Evolutionary conservation across 2,329 filamentous ascomycete genomes (phyloP), one percentile per base, ranked within the genome.

Genomic region (Pseudogymnoascus sp.): DNA sequence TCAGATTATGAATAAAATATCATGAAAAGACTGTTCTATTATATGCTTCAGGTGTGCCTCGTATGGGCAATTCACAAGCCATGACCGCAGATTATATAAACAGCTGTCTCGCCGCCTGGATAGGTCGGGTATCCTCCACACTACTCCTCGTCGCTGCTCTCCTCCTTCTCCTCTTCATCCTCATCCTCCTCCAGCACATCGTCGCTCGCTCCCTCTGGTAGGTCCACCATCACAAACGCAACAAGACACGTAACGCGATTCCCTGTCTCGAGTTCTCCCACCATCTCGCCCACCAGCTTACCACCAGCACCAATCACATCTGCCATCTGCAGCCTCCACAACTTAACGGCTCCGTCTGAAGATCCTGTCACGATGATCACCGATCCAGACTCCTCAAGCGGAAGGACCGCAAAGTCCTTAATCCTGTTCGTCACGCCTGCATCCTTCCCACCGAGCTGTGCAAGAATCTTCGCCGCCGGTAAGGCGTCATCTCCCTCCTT

Each of bases 221-320:
- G 78, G 67, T 86, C 82, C 73, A 89, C 82, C 90, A 97, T 95
- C 65, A 90, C 78, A 76, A 96, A 97, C 20, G 88, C 88, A 68
- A 85, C 86, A 69, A 97, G 71, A 72, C 94, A 97, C 37, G 92
- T 97, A 67, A 97, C 92, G 61, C 94, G 81, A 72, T 93, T 92
- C 50, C 87, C 86, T 20, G 92, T 96, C 74, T 92, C 88, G 70
- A 94, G 94, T 33, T 83, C 86, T 14, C 87, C 91, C 47, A 96
- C 72, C 61, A 95, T 72, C 20, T 89, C 73, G 12, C 67, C 62
- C 39, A 69, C 70, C 66, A 71, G 63, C 64, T 71, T 67, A 61
- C 69, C 63, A 64, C 64, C 65, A 63, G 83, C 71, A 61, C 81
- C 76, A 30, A 73, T 57, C 57, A 70, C 69, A 28, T 65, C 62